Evolutionary conservation across 2,329 filamentous ascomycete species (phyloP).

Genomic region (Colletotrichum horii): DNA sequence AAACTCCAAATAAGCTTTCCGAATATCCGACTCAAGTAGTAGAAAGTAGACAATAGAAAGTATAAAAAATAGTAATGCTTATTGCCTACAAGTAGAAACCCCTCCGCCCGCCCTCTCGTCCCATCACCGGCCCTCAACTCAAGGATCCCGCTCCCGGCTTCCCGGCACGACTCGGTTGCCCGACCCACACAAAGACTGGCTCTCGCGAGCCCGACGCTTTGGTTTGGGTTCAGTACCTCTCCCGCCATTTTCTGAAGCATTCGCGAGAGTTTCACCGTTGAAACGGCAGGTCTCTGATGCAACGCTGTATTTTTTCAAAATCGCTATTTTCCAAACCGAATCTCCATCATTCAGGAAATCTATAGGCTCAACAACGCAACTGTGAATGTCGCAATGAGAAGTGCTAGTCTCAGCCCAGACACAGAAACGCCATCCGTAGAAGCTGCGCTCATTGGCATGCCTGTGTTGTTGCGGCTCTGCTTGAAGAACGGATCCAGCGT

Average conservation of each 20-base stretch:
- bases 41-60: background rate
- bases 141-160: background rate
- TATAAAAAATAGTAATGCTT: background rate
- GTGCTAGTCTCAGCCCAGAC: background rate
- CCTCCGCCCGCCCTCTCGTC: background rate
- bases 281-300: background rate
- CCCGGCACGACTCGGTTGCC: background rate
- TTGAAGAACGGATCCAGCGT: slow-evolving; percentile 26
- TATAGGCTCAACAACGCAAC: slow-evolving; percentile 6
- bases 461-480: slow-evolving; percentile 13
- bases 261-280: background rate
- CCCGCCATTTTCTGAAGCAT: background rate
- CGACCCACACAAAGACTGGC: background rate
- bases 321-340: background rate
- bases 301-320: background rate
- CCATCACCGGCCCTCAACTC: background rate
- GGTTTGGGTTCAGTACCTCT: background rate
- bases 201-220: accelerated
- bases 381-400: background rate
- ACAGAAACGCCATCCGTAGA: background rate
- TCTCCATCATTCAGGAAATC: background rate
- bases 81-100: background rate
- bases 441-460: background rate
- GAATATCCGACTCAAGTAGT: background rate
- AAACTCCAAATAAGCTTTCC: background rate